Conservation (phyloP, 108 stramenopile genomes). For the Heterococcus sp. region DNA sequence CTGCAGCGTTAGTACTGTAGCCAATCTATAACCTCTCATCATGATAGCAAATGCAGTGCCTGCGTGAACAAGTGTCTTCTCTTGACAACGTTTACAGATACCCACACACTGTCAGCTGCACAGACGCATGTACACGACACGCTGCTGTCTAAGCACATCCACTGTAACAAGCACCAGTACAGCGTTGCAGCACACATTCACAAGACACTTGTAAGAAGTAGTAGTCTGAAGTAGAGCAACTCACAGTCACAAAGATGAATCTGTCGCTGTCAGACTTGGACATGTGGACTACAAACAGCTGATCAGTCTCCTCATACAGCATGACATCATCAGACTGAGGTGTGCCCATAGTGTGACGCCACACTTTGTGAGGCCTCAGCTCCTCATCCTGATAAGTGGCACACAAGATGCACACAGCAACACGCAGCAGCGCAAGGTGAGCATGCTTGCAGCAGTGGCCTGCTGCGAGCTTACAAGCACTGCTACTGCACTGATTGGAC, state of each 20-base stretch:
- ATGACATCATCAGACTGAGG: slow-evolving; percentile 64
- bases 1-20: not conserved
- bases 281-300: slow-evolving; percentile 55
- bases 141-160: no score
- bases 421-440: not conserved
- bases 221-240: no score
- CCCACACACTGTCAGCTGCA: no score
- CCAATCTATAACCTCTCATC: not conserved
- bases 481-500: no score
- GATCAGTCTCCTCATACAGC: slow-evolving; percentile 74
- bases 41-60: not conserved
- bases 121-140: no score
- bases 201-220: no score
- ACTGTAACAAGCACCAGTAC: no score
- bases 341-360: slow-evolving; percentile 57
- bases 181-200: no score
- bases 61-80: slow-evolving; percentile 44
- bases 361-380: slow-evolving; percentile 62
- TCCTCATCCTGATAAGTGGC: slow-evolving; percentile 46
- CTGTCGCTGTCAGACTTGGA: slow-evolving; percentile 42
- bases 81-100: no score
- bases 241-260: slow-evolving; percentile 38
- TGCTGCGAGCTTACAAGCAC: no score
- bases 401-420: not conserved
- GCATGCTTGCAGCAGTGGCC: no score